These are phyloP conservation scores for Leccinum pallidistipes DNA, from an alignment of 1,284 basidiomycete genomes.

Conservation along the genomic window DNA sequence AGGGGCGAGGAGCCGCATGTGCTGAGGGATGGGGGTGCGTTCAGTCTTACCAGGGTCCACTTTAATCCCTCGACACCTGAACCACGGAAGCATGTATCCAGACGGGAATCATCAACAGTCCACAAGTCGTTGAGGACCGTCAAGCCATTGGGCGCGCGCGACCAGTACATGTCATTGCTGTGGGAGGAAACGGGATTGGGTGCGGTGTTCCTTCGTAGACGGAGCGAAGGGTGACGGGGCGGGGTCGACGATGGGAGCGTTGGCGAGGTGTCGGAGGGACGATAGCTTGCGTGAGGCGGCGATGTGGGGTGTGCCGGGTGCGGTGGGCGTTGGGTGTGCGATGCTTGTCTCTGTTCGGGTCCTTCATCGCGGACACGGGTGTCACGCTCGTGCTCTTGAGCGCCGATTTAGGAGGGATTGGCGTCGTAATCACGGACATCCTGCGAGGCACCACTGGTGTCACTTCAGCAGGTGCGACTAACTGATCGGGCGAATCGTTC, in stretches of 20 bases:
- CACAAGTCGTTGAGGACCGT: constrained; percentile 91
- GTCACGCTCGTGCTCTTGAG: constrained; percentile 37
- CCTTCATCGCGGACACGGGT: constrained; percentile 40
- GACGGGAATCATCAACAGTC: constrained; percentile 68
- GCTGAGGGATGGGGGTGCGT: constrained; percentile 34
- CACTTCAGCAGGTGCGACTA: constrained; percentile 9
- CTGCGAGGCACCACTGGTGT: constrained; percentile 42
- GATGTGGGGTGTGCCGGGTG: constrained; percentile 31
- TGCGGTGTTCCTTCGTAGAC: constrained; percentile 24
- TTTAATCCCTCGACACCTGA: constrained; percentile 43
- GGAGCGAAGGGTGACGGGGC: constrained; percentile 29
- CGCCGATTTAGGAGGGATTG: constrained; percentile 54
- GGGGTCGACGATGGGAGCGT: constrained; percentile 17
- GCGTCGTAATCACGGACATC: constrained; percentile 57
- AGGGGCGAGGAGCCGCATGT: constrained; percentile 29
- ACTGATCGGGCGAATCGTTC: constrained; percentile 11
- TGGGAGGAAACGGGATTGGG: too few species aligned
- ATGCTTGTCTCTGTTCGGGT: constrained; percentile 43
- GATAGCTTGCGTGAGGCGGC: constrained; percentile 31
- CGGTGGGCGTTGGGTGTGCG: constrained; percentile 42
- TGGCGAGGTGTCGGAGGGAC: constrained; percentile 29
- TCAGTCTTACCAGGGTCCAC: constrained; percentile 62
- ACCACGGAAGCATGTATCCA: constrained; percentile 28
- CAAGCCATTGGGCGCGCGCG: constrained; percentile 70
- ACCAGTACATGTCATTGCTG: too few species aligned